These are phyloP conservation scores for Curvularia spicifera DNA, from an alignment of 2,329 filamentous ascomycete species.

Conservation along the genomic window DNA sequence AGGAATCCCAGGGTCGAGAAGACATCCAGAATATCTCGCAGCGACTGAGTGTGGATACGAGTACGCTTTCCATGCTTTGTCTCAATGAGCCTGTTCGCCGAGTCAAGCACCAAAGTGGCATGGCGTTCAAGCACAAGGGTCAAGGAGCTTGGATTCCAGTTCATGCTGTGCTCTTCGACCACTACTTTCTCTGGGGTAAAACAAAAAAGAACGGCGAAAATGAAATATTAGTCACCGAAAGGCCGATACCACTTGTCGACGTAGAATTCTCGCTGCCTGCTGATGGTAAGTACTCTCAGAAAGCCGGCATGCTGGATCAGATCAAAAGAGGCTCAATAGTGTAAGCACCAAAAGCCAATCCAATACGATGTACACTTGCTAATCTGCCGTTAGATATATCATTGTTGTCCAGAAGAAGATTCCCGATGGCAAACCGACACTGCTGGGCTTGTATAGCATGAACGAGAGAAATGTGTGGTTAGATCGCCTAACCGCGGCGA, in stretches of 20 bases:
- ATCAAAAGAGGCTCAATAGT: slow-evolving; percentile 33
- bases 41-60: slow-evolving; percentile 29
- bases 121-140: slow-evolving; percentile 41
- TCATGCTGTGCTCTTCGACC: slow-evolving; percentile 39
- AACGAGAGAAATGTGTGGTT: slow-evolving; percentile 31
- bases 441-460: slow-evolving; percentile 25
- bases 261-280: slow-evolving; percentile 21
- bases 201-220: slow-evolving; percentile 30
- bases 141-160: slow-evolving; percentile 41
- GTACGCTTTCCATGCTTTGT: slow-evolving; percentile 24
- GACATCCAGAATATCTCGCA: slow-evolving; percentile 34
- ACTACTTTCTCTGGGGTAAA: slow-evolving; percentile 42
- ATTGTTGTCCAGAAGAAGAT: slow-evolving; percentile 28
- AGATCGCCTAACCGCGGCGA: slow-evolving; percentile 16
- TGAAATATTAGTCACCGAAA: slow-evolving; percentile 27
- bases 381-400: slow-evolving; percentile 20
- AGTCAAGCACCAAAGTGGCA: slow-evolving; percentile 31
- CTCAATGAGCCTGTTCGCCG: slow-evolving; percentile 26
- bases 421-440: slow-evolving; percentile 21
- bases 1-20: slow-evolving; percentile 29
- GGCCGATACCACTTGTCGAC: slow-evolving; percentile 27
- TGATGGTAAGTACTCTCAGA: slow-evolving; percentile 25
- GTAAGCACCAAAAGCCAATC: neutral
- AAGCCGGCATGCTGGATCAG: slow-evolving; percentile 37
- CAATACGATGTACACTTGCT: neutral